phyloP scores from a whole-genome alignment of 2,329 filamentous ascomycete genomes.

The Fusarium newnesense region DNA sequence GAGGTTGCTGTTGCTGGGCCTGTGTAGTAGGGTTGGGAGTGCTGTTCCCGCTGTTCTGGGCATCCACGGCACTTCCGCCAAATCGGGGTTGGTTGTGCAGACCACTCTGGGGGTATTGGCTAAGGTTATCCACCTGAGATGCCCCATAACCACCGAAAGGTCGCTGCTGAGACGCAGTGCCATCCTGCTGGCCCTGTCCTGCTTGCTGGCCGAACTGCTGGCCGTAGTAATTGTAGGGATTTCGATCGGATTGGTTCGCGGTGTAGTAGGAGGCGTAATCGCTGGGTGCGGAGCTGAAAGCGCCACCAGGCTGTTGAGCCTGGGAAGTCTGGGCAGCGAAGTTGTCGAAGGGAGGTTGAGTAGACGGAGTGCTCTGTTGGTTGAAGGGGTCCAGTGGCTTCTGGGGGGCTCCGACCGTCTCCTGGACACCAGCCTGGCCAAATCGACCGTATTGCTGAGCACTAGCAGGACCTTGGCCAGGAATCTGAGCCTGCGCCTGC shows the following conservation, averaged over 20 bases:
- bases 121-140: conserved; percentile 70
- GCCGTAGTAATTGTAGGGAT: conserved; percentile 83
- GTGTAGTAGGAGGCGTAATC: conserved; percentile 91
- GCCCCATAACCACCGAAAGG: conserved; percentile 79
- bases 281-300: conserved; percentile 77
- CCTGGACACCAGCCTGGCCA: conserved; percentile 69
- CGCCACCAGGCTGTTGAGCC: conserved; percentile 69
- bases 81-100: conserved; percentile 68
- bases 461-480: conserved; percentile 63
- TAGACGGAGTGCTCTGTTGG: conserved; percentile 70
- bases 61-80: conserved; percentile 68
- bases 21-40: conserved; percentile 83
- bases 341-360: conserved; percentile 69
- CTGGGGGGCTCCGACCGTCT: conserved; percentile 68
- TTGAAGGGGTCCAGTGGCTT: conserved; percentile 91
- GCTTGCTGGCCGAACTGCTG: conserved; percentile 68
- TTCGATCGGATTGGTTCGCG: conserved; percentile 76
- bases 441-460: conserved; percentile 78
- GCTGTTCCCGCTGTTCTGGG: conserved; percentile 87
- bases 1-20: conserved; percentile 59
- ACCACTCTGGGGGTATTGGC: conserved; percentile 80
- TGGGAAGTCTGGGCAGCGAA: conserved; percentile 69
- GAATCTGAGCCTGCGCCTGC: conserved; percentile 55
- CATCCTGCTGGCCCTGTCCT: conserved; percentile 78
- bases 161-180: conserved; percentile 75